phyloP scores from a whole-genome alignment of 352 stramenopile species.

The Pythium plurisporium region DNA sequence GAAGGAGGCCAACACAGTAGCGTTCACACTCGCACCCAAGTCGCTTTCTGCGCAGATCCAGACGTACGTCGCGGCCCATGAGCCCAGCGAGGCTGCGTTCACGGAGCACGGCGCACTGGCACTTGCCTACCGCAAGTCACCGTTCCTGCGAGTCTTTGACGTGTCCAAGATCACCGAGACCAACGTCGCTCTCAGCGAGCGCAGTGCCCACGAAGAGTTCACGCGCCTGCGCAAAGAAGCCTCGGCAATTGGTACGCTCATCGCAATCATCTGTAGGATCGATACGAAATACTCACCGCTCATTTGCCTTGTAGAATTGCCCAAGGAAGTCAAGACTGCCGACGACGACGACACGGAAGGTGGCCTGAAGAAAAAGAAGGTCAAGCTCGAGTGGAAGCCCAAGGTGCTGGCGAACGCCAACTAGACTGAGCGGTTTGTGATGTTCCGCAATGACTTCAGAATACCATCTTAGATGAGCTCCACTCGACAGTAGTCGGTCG shows the following conservation, averaged over 20 bases:
- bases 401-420: conserved; percentile 23
- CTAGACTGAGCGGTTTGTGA: conserved; percentile 7
- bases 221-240: conserved; percentile 41
- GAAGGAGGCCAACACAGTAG: conserved; percentile 6
- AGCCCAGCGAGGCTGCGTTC: conserved; percentile 50
- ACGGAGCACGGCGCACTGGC: conserved; percentile 35
- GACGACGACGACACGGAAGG: conserved; percentile 64
- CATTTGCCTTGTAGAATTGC: conserved; percentile 31
- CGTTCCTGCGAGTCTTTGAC: conserved; percentile 58
- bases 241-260: conserved; percentile 55
- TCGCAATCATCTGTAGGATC: no score
- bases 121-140: conserved; percentile 57
- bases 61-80: conserved; percentile 21
- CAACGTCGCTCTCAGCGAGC: conserved; percentile 18
- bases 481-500: conserved; percentile 40
- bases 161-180: conserved; percentile 27
- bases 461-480: conserved; percentile 27
- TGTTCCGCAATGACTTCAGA: no score
- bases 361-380: conserved; percentile 81
- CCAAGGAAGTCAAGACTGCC: conserved; percentile 36
- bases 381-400: conserved; percentile 43
- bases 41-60: conserved; percentile 24
- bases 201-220: conserved; percentile 25
- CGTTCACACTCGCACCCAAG: conserved; percentile 20
- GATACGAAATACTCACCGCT: not conserved